Base-by-base conservation (phyloP, 2,329 filamentous ascomycete species). In the Ophiocordyceps robertsii region DNA sequence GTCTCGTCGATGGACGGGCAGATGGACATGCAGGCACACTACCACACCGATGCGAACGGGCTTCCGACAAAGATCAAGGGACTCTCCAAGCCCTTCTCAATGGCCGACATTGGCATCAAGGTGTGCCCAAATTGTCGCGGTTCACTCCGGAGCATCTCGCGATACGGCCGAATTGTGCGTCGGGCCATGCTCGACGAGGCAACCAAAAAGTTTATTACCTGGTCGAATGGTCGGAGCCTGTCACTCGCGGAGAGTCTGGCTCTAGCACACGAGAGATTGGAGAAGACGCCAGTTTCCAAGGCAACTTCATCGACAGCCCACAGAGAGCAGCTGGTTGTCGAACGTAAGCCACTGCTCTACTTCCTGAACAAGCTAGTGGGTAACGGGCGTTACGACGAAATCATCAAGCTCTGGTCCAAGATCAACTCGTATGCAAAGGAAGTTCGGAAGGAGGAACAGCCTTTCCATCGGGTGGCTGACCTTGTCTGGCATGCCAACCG, bases 141-240 rank as follows among this genome's bases (percentile, higher is more conserved):
- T 0, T 68, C 74, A 1, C 58, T 84, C 12, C 64, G 74, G 16
- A 68, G 69, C 44, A 63, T 83, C 41, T 58, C 70, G 2, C 65
- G 80, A 4, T 84, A 84, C 50, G 73, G 75, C 13, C 69, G 78
- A 10, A 69, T 83, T 3, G 66, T 82, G 27, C 68, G 75, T 31
- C 67, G 72, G 4, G 75, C 72, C 1, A 60, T 77, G 7, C 63
- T 84, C 1, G 77, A 84, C 42, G 73, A 82, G 52, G 65, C 72
- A 0, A 76, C 75, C 0, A 81, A 80, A 57, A 79, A 75, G 47
- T 79, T 84, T 52, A 69, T 80, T n/a, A 51, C 68, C 4, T 74
- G 67, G 61, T 65, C 72, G 0, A 69, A 71, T n/a, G 31, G 21
- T 2, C 13, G 45, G 27, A 43, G 51, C 37, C 17, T 35, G 3